A percentile compares a stretch with the other conserved stretches of the same genome.
Conservation (phyloP, 2,329 filamentous ascomycete genomes). For the Falciphora oryzae region DNA sequence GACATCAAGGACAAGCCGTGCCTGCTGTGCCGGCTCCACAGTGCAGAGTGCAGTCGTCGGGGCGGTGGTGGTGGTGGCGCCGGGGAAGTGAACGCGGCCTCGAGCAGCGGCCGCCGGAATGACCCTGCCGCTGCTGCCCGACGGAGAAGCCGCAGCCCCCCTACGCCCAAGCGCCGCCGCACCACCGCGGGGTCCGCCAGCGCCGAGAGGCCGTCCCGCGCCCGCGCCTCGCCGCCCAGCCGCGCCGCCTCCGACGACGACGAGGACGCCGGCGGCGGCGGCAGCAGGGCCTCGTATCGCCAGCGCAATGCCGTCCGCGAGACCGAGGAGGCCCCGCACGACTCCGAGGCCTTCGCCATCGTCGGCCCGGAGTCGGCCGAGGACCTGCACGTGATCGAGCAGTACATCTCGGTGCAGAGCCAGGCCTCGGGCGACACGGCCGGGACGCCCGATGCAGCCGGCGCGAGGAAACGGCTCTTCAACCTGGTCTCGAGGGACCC, state of each 20-base stretch:
- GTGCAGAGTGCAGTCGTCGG: slow-evolving; percentile 43
- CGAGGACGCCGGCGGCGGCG: too few relatives aligned
- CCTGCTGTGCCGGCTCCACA: slow-evolving; percentile 52
- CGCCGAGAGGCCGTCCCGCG: not conserved
- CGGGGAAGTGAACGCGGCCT: not conserved
- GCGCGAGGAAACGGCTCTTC: slow-evolving; percentile 1
- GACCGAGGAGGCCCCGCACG: not conserved
- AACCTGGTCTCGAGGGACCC: slow-evolving; percentile 9
- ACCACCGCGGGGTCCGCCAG: not conserved
- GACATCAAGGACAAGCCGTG: slow-evolving; percentile 47
- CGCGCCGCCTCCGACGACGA: not conserved
- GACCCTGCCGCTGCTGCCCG: not conserved
- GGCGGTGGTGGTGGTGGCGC: not conserved
- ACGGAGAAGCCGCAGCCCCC: slow-evolving; percentile 10
- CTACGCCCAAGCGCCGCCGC: slow-evolving; percentile 3
- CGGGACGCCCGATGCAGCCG: not conserved
- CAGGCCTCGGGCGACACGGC: not conserved
- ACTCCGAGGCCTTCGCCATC: slow-evolving; percentile 2
- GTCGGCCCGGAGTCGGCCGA: slow-evolving; percentile 8
- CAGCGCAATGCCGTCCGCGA: slow-evolving; percentile 2
- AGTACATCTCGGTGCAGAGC: slow-evolving; percentile 20
- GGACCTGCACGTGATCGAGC: slow-evolving; percentile 42
- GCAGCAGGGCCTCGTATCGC: not conserved
- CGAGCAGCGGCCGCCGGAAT: not conserved
- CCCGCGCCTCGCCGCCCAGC: not conserved